Conservation (phyloP, 192 early-diverging fungal species). For the Entomortierella parvispora region DNA sequence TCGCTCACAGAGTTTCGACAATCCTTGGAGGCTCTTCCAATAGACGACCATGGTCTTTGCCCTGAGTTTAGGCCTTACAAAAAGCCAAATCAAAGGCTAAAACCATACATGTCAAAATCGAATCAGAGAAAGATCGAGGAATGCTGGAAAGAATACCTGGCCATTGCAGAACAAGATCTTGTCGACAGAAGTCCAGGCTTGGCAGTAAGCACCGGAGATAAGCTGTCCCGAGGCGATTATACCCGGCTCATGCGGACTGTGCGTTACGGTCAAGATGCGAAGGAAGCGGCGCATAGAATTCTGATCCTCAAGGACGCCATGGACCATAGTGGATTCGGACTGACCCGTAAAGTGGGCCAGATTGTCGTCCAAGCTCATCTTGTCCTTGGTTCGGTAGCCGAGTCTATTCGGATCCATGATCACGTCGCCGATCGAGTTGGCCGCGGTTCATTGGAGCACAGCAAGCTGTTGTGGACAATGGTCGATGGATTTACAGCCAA, state of each 20-base stretch:
- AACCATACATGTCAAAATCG: not conserved
- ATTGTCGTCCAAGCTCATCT: constrained; percentile 29
- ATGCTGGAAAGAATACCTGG: constrained; percentile 8
- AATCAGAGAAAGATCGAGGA: not conserved
- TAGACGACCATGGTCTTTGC: constrained; percentile 4
- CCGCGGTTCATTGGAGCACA: constrained; percentile 5
- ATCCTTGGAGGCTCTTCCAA: constrained; percentile 7
- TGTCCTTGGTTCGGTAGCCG: constrained; percentile 4
- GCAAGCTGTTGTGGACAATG: constrained; percentile 10
- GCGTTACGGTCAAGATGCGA: constrained; percentile 3
- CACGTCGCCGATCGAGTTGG: not conserved
- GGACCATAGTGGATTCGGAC: not conserved
- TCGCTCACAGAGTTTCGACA: not conserved
- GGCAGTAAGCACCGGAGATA: not conserved
- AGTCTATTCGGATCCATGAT: constrained; percentile 5
- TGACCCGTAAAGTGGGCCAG: constrained; percentile 15
- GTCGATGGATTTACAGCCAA: constrained; percentile 21
- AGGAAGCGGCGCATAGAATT: constrained; percentile 7
- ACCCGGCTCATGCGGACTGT: constrained; percentile 27
- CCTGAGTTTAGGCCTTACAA: constrained; percentile 4
- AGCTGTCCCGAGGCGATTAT: constrained; percentile 20
- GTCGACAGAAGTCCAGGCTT: not conserved
- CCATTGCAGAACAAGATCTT: not conserved
- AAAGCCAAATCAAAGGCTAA: not conserved
- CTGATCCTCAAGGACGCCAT: constrained; percentile 7